These are phyloP conservation scores for Candida pseudoviswanathii DNA, from an alignment of 1,139 yeast species.

Conservation along the genomic window DNA sequence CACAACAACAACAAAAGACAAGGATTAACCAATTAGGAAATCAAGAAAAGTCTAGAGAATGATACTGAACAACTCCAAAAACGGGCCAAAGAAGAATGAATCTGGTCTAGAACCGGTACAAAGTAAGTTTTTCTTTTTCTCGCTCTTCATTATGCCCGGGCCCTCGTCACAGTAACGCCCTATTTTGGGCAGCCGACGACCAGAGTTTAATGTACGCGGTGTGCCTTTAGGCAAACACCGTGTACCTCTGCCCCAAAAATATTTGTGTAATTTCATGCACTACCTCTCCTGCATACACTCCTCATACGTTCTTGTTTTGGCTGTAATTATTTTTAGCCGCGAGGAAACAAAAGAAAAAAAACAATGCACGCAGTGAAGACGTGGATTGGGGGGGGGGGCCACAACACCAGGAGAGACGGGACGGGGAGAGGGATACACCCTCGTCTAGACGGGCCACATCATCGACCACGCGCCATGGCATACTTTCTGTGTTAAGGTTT, in stretches of 20 bases:
- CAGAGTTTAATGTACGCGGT: background rate
- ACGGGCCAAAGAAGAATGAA: background rate
- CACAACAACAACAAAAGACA: background rate
- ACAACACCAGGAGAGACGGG: too few relatives aligned
- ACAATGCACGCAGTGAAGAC: too few relatives aligned
- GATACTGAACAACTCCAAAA: background rate
- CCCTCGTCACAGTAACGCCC: background rate
- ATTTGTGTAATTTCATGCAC: background rate
- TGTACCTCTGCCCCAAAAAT: background rate
- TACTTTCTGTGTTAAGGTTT: too few relatives aligned
- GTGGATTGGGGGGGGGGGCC: too few relatives aligned
- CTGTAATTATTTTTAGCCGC: too few relatives aligned
- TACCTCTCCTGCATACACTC: too few relatives aligned
- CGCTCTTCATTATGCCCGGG: background rate
- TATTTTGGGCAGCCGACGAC: background rate
- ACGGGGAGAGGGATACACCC: too few relatives aligned
- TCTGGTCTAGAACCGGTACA: background rate
- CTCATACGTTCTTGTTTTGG: too few relatives aligned
- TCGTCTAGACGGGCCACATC: too few relatives aligned
- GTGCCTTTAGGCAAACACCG: background rate
- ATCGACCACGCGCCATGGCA: too few relatives aligned
- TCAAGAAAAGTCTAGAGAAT: background rate
- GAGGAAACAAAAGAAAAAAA: too few relatives aligned
- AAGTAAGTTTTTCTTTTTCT: background rate
- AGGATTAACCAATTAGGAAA: background rate